Base-by-base conservation (phyloP, 352 stramenopile species). In the Pythium brachiatum region DNA sequence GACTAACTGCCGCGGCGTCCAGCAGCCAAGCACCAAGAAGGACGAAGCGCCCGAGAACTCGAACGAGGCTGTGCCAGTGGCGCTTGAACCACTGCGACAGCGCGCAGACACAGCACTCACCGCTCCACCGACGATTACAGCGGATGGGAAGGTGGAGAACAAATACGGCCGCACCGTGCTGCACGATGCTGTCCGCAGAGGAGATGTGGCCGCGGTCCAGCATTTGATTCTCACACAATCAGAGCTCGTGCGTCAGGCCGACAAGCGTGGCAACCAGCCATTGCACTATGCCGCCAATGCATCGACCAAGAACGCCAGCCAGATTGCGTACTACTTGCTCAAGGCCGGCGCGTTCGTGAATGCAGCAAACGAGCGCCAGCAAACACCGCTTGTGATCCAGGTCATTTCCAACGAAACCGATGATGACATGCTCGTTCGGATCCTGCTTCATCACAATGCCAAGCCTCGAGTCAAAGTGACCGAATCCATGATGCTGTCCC, bases 211-310 rank as follows among this genome's bases (percentile, higher is more conserved):
- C 7, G 48, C 58, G 12, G 71, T 88, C 50, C 57, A 63, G 46
- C 56, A 48, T 18, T 16, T 88, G 15, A 21, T 83, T 8, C 29
- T 57, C 13, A 61, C 72, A 44, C 67, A 81, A 18, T 74, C 78
- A 6, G 72, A 73, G 41, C 62, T 88, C 21, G 48, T 85, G 29
- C 64, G 59, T 0, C 64, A 68, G 4, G 43, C 69, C 0, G 78
- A 88, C 61, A 76, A 70, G 29, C 74, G 78, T 34, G 78, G 78
- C 38, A 88, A 88, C 60, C 76, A 80, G 43, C 74, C 78, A n/a
- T 62, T 88, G 43, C 78, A 88, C 53, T 88, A 88, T 53, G 78
- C 78, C 1, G 76, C 73, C 23, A 81, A 76, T 44, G 64, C 66
- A 3, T 68, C 56, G n/a, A 69, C 69, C 20, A 63, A 67, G 2